Conservation (phyloP, 2,329 filamentous ascomycete genomes). For the Eurotiales sp. region DNA sequence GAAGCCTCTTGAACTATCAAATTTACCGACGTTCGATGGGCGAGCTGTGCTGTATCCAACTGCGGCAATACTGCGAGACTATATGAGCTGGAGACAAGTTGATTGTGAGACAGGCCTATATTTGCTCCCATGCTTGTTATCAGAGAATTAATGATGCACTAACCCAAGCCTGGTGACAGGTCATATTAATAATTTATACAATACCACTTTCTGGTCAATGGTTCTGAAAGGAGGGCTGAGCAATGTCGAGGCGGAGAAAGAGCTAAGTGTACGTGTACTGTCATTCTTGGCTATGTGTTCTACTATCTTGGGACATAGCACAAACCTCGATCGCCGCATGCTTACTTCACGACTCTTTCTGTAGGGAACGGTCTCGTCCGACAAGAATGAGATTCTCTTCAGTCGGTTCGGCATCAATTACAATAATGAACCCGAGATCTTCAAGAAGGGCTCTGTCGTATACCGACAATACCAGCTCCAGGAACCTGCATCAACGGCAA, state of each 20-base stretch:
- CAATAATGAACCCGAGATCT: slow-evolving; percentile 92
- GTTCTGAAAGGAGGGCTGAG: slow-evolving; percentile 74
- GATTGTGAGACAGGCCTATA: slow-evolving; percentile 64
- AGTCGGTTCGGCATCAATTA: slow-evolving; percentile 90
- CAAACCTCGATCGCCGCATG: no score
- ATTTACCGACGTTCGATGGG: slow-evolving; percentile 84
- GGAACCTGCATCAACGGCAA: slow-evolving; percentile 50
- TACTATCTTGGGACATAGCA: not conserved
- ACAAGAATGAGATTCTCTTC: slow-evolving; percentile 97
- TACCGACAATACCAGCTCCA: slow-evolving; percentile 79
- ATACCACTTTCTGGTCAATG: slow-evolving; percentile 92
- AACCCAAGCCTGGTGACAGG: slow-evolving; percentile 47
- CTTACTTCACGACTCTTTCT: slow-evolving; percentile 16
- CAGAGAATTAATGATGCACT: no score
- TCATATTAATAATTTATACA: slow-evolving; percentile 98
- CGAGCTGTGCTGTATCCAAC: slow-evolving; percentile 86
- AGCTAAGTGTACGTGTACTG: slow-evolving; percentile 42
- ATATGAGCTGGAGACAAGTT: slow-evolving; percentile 94
- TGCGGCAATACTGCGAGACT: slow-evolving; percentile 78
- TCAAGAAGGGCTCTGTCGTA: slow-evolving; percentile 86
- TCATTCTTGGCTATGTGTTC: not conserved
- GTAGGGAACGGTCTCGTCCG: slow-evolving; percentile 74
- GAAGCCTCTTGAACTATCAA: slow-evolving; percentile 63
- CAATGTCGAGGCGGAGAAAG: slow-evolving; percentile 73
- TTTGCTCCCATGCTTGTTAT: no score